Base-by-base conservation (phyloP, 2,329 filamentous ascomycete species). In the Cladosporium sp. region DNA sequence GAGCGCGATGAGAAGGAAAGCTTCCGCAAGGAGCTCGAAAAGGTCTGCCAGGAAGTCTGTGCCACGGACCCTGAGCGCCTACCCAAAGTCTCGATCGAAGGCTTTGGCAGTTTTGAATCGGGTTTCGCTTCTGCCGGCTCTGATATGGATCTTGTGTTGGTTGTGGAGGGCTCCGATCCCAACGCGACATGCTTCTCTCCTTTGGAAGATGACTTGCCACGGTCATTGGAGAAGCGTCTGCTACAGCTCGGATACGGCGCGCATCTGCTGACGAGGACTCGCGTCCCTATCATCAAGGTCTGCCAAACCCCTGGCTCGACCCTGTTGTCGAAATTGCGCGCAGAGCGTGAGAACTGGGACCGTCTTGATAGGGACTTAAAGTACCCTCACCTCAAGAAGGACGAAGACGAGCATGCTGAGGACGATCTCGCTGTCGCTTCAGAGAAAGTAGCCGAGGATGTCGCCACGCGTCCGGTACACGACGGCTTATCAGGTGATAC, bases 81-180 rank as follows among this genome's bases (percentile, higher is more conserved):
- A 3, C 77, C 19, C 64, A 72, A 9, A 79, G 79, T 48, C 78
- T 92, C n/a, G 49, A 74, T 95, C 11, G 82, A 82, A 60, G 89
- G 85, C 62, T 95, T 93, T 64, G 90, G 89, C 4, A 95, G 89
- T 66, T 75, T 95, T 43, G 81, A 82, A 16, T 91, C 89, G 10
- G 90, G 90, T 0, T 95, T 95, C 70, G 91, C 88, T 3, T 89
- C 87, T 9, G 87, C 87, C 61, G 82, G 83, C n/a, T 92, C 90
- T 1, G 90, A 95, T 63, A 89, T 95, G 85, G 91, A 96, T 68
- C 79, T 95, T 31, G 87, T 85, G 8, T 78, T 95, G 33, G 74
- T 93, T 4, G 85, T 87, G 1, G 81, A 64, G 48, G 59, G 64
- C 18, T 52, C 60, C 7, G 55, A 49, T 37, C 56, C 59, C 7